A percentile compares a stretch with the other conserved stretches of the same genome.
Conservation (phyloP, 2,329 filamentous ascomycete species). For the Ophiostoma ips region DNA sequence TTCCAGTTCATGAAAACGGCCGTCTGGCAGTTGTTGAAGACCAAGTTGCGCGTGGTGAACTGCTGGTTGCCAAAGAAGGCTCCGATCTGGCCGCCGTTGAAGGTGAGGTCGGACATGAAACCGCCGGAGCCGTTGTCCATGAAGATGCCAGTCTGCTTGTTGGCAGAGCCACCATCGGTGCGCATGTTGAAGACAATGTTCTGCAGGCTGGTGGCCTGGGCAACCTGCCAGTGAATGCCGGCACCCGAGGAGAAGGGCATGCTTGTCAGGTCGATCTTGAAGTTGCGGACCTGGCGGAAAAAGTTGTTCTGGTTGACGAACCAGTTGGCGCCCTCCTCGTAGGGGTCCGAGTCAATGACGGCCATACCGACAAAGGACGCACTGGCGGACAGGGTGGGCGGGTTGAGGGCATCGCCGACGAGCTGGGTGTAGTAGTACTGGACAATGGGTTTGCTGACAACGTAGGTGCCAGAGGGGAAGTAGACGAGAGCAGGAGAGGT, state of each 20-base stretch:
- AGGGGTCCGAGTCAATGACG: constrained; percentile 79
- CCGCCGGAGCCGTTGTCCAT: constrained; percentile 78
- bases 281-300: constrained; percentile 71
- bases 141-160: constrained; percentile 64
- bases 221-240: constrained; percentile 74
- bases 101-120: constrained; percentile 70
- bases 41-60: constrained; percentile 72
- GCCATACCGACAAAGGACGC: constrained; percentile 69
- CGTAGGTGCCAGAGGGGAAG: constrained; percentile 79
- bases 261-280: constrained; percentile 60
- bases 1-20: constrained; percentile 87
- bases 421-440: constrained; percentile 92
- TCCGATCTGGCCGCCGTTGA: constrained; percentile 69
- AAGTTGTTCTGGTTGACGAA: constrained; percentile 76
- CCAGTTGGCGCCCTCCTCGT: constrained; percentile 56
- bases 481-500: constrained; percentile 77
- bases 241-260: constrained; percentile 48
- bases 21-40: constrained; percentile 69
- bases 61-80: constrained; percentile 77
- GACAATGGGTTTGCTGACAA: constrained; percentile 64
- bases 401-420: constrained; percentile 60
- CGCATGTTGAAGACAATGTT: constrained; percentile 74
- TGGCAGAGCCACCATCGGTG: constrained; percentile 46
- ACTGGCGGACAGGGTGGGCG: constrained; percentile 63
- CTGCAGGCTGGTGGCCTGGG: constrained; percentile 68